Percentiles rank a stretch among this genome's conserved stretches.
Evolutionary conservation across 192 early-diverging fungal species (phyloP).

Genomic region (Coemansia sp.): DNA sequence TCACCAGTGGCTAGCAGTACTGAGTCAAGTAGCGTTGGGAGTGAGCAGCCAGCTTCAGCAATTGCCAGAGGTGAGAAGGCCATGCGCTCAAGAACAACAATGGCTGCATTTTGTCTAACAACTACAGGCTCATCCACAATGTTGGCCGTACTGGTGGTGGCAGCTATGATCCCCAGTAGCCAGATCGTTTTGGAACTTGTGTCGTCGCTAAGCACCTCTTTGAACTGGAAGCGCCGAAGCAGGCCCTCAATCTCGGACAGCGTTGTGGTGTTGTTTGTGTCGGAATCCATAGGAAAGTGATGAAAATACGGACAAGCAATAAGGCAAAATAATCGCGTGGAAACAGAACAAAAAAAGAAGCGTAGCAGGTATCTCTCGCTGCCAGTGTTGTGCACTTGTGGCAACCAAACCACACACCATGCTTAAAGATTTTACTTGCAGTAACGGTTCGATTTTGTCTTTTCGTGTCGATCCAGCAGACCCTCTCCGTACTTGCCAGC

Average conservation of each 20-base stretch:
- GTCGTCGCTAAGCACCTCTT: slow-evolving; percentile 51
- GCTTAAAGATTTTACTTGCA: too few relatives aligned
- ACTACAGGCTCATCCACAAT: neutral
- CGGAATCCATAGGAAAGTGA: neutral
- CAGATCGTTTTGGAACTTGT: slow-evolving; percentile 44
- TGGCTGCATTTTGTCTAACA: slow-evolving; percentile 33
- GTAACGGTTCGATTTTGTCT: slow-evolving; percentile 22
- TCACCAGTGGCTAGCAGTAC: slow-evolving; percentile 43
- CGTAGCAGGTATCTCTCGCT: neutral
- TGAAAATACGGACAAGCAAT: neutral
- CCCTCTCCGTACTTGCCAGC: slow-evolving; percentile 11
- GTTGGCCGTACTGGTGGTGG: neutral
- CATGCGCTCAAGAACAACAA: slow-evolving; percentile 41
- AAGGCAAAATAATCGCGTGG: neutral
- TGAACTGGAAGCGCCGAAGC: slow-evolving; percentile 26
- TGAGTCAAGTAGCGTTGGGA: slow-evolving; percentile 12
- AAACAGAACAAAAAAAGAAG: neutral
- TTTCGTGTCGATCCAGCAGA: slow-evolving; percentile 20
- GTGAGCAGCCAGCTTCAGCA: neutral
- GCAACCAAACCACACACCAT: neutral
- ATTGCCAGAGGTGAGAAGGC: slow-evolving; percentile 26
- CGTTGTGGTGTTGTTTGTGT: neutral
- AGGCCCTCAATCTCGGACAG: slow-evolving; percentile 15
- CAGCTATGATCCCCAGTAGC: slow-evolving; percentile 32
- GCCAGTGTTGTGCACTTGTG: neutral